Conservation (phyloP, 2,329 filamentous ascomycete genomes). For the Rutstroemia sp. region DNA sequence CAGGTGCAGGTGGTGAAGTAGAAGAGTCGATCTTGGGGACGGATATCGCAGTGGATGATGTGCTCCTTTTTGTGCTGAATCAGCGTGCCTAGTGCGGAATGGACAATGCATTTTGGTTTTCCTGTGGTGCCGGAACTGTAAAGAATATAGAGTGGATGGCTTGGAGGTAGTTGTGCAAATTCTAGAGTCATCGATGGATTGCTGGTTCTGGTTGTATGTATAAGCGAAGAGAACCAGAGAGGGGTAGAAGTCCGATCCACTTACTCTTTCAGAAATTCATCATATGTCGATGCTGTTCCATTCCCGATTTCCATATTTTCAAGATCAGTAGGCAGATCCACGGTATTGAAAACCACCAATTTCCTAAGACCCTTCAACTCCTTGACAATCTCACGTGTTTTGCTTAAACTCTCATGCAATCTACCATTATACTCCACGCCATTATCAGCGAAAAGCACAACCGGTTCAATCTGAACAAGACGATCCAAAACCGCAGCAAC, state of each 20-base stretch:
- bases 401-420: slow-evolving; percentile 70
- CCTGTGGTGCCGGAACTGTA: slow-evolving; percentile 89
- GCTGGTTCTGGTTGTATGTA: slow-evolving; percentile 21
- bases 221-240: slow-evolving; percentile 15
- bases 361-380: slow-evolving; percentile 55
- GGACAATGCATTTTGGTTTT: slow-evolving; percentile 86
- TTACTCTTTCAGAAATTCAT: slow-evolving; percentile 35
- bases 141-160: slow-evolving; percentile 87
- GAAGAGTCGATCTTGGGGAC: slow-evolving; percentile 65
- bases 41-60: slow-evolving; percentile 75
- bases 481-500: slow-evolving; percentile 87
- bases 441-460: slow-evolving; percentile 75
- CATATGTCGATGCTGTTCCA: slow-evolving; percentile 34
- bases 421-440: slow-evolving; percentile 88
- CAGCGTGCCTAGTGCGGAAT: slow-evolving; percentile 82
- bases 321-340: slow-evolving; percentile 32
- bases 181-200: slow-evolving; percentile 34
- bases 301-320: slow-evolving; percentile 17
- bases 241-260: not conserved
- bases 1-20: slow-evolving; percentile 94
- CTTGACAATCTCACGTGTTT: slow-evolving; percentile 69
- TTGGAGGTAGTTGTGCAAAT: slow-evolving; percentile 74
- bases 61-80: slow-evolving; percentile 98
- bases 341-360: slow-evolving; percentile 68
- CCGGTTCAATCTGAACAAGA: slow-evolving; percentile 73